Base-by-base conservation (phyloP, 192 early-diverging fungal genomes). In the Podochytrium sp. region DNA sequence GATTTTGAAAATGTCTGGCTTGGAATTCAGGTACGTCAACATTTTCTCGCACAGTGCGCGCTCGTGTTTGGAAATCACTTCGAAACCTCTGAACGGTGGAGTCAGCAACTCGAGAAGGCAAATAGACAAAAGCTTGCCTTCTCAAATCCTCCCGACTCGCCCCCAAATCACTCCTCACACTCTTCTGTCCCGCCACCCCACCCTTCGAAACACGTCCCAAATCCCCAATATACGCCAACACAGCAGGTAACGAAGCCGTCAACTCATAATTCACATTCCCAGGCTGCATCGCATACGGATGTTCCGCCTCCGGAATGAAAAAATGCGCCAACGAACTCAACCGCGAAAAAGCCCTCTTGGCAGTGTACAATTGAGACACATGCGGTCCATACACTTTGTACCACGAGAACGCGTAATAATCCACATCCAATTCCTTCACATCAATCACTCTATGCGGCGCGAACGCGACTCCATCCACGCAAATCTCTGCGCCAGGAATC, bases 311-410 rank as follows among this genome's bases (percentile, higher is more conserved):
- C 32, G n/a, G 12, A 6, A 70, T 18, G 37, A 70, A 70, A 37
- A 34, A 70, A 35, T 70, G 68, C n/a, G 30, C 53, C 14, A 56
- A 25, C 2, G 68, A 56, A 3, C 29, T 35, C 23, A 70, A 38
- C 12, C 68, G 68, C 25, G 52, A 14, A 12, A 32, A 30, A n/a
- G 52, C 25, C n/a, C 37, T 12, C 16, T 38, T 30, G 10, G 33
- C 56, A 23, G 52, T 76, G 37, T 70, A 70, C 2, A 77, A 43
- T 25, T 52, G 43, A 27, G 71, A 40, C 30, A 77, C 63, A 29
- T 77, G 76, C 5, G 76, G 76, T 3, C 76, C 76, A 47, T 41
- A 77, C 53, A 77, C 51, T 42, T 77, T 77, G 76, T 77, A 77
- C 52, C 64, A 75, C 5, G 71, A 75, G 34, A 71, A 77, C 25